Evolutionary conservation across 768 basidiomycete genomes (phyloP), one percentile per base, ranked within the genome.

Genomic region (Rhodotorula diobovata): DNA sequence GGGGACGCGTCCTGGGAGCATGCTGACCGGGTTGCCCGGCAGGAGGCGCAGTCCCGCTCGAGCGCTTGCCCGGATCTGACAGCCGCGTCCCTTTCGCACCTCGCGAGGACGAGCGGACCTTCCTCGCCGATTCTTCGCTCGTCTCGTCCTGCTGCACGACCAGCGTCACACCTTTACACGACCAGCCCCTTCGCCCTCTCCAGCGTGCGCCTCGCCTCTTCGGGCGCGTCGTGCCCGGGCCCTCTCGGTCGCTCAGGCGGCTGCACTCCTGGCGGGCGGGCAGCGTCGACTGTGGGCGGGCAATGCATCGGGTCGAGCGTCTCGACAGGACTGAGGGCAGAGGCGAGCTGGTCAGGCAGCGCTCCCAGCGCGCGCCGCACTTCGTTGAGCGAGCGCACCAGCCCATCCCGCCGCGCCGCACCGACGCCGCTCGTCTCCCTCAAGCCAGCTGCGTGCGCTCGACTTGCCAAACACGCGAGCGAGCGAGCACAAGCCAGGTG

Each of bases 141-240:
- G 41, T 43, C 41, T 43, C 41, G 41, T 9, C 8, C 41, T 43
- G 39, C 41, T 3, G 25, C 5, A 12, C 25, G 5, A 5, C 45
- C 48, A 6, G 51, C 14, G 2, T 0, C 3, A 25, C 12, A 1
- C 4, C 28, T 6, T 5, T 10, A 15, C n/a, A 30, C 30, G 15
- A 12, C 14, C n/a, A 56, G 55, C 11, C 11, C 7, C 21, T 14
- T 23, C 16, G 55, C 55, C 21, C 34, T 2, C 55, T 56, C 55
- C 34, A 56, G 35, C 55, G 23, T 56, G 20, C n/a, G 21, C 21
- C 18, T 10, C 21, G 35, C 55, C 11, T 23, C 35, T 4, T 56
- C 2, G 55, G 37, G 55, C 23, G 35, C 35, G 35, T 56, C 35
- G 23, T 16, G 35, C 34, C 23, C 41, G 41, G 12, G 41, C 41